These are phyloP conservation scores for Hordeum marinum DNA, from an alignment of 176 grass and related monocot species.

Conservation along the genomic window DNA sequence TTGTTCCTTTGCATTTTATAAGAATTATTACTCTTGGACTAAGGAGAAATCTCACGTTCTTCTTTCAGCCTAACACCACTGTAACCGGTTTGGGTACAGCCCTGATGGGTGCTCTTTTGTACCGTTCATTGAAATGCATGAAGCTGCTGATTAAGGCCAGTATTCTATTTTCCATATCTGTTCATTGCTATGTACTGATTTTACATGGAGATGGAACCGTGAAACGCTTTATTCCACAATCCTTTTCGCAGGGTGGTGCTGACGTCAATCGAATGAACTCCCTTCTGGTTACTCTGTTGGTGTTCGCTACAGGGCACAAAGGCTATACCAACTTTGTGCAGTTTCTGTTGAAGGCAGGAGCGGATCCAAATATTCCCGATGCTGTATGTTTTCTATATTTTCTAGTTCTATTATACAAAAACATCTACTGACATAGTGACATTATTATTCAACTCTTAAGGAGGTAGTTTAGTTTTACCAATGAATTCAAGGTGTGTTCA, in stretches of 20 bases:
- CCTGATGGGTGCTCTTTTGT: not conserved
- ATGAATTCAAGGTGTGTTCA: not conserved
- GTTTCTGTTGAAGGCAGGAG: not conserved
- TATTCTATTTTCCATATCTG: not conserved
- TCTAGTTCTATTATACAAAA: not conserved
- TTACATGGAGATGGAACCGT: not conserved
- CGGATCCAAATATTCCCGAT: slow-evolving; percentile 39
- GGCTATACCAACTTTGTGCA: slow-evolving; percentile 27
- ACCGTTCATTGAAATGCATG: slow-evolving; percentile 37
- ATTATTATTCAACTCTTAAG: too few species aligned
- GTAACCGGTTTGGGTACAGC: not conserved
- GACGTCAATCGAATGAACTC: slow-evolving; percentile 19
- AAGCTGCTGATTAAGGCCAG: slow-evolving; percentile 39
- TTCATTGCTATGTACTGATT: not conserved
- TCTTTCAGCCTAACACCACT: slow-evolving; percentile 22
- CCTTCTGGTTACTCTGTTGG: not conserved
- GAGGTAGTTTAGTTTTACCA: too few species aligned
- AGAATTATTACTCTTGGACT: too few species aligned
- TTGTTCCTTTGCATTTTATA: not conserved
- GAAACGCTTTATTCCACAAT: not conserved
- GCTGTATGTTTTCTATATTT: slow-evolving; percentile 18
- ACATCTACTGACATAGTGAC: not conserved
- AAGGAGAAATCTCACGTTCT: too few species aligned
- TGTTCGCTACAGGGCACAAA: not conserved
- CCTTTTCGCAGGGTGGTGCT: slow-evolving; percentile 36